Base-by-base conservation (phyloP, 2,329 filamentous ascomycete genomes). In the Lithohypha guttulata region DNA sequence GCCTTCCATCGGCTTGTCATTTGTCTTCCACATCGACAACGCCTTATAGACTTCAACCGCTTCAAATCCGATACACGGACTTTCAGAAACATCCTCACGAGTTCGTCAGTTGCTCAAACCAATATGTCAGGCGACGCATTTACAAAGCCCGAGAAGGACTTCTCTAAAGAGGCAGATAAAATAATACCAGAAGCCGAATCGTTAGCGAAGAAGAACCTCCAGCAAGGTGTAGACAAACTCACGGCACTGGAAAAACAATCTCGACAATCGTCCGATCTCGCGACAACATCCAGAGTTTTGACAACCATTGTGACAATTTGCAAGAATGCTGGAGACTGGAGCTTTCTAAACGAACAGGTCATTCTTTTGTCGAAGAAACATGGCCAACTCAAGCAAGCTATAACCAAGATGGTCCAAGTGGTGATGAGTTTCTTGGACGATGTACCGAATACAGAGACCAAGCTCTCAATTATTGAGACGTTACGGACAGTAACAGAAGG, bases 301-400 rank as follows among this genome's bases (percentile, higher is more conserved):
- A 70, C 93, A 57, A 71, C 79, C 47, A 91, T 98, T 60, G 84
- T 93, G 60, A 93, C 84, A 58, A 77, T 96, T 69, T 89, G 85
- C 69, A 96, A 95, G 66, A 73, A 93, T 62, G 79, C 83, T 14
- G 81, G 81, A 51, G 86, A 98, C 62, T 98, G 91, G 91, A 79
- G 77, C 61, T 68, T 95, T 56, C 75, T 98, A 65, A 96, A 94
- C 60, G 91, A 98, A 66, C 91, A 98, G 67, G 84, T 94, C 47
- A 73, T 94, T 54, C 73, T 95, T 49, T 73, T 98, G 42, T 96
- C 91, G 50, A 98, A 98, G 79, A 98, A 98, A 71, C 91, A 98
- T 82, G 84, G 87, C 55, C 91, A 98, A 70, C 86, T 98, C 59
- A 98, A 98, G 66, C 91, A 96, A 66, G 91, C 91, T 57, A 91